These are phyloP conservation scores for Trichoderma erinaceum DNA, from an alignment of 495 filamentous ascomycete genomes.

Conservation along the genomic window DNA sequence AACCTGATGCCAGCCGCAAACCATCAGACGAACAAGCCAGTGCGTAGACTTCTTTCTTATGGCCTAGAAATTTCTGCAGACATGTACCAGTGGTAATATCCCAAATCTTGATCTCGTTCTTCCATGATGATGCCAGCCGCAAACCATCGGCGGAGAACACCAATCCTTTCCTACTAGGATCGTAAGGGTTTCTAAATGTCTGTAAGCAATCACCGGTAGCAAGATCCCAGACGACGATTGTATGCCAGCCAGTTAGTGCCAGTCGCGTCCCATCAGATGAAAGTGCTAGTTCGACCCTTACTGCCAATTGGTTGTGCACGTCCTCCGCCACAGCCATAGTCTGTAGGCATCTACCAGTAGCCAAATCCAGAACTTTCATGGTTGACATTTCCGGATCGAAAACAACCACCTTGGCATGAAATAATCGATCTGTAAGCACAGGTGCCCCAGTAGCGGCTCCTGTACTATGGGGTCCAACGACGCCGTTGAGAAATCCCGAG, in stretches of 20 bases:
- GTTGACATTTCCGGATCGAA: neutral
- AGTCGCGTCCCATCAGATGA: neutral
- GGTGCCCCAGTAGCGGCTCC: neutral
- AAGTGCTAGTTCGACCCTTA: neutral
- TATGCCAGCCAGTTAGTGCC: neutral
- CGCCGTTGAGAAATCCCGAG: neutral
- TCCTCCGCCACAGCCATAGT: neutral
- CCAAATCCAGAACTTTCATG: neutral
- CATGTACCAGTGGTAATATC: neutral
- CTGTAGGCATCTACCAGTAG: neutral
- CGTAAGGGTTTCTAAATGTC: neutral
- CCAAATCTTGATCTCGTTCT: neutral
- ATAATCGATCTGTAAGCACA: neutral
- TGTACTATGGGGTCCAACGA: neutral
- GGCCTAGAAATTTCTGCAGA: neutral
- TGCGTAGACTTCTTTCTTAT: neutral
- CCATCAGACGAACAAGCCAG: neutral
- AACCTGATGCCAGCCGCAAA: neutral
- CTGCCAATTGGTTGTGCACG: too few species aligned
- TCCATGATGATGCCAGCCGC: neutral
- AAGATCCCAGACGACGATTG: neutral
- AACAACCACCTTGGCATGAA: neutral
- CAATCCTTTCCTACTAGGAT: neutral
- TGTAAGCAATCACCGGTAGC: neutral
- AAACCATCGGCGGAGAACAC: neutral